Percentiles rank a stretch among this genome's conserved stretches.
Evolutionary conservation across 2,329 filamentous ascomycete species (phyloP).

Genomic region (Teratosphaeria gauchensis): DNA sequence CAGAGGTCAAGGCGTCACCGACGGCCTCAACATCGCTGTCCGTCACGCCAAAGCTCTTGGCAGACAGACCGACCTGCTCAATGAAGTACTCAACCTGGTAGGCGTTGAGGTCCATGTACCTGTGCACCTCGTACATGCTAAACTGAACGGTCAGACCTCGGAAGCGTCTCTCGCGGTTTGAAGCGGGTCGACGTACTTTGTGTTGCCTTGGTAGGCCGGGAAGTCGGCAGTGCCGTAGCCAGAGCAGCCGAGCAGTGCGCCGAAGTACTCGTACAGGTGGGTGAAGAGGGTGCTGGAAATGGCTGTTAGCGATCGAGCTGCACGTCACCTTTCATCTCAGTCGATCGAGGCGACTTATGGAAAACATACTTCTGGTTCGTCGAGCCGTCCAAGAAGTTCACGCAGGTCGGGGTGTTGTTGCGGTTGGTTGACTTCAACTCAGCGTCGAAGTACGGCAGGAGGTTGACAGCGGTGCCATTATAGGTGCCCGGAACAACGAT

Average conservation of each 20-base stretch:
- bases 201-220: conserved; percentile 38
- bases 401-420: conserved; percentile 37
- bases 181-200: conserved; percentile 1
- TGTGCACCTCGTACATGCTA: conserved; percentile 47
- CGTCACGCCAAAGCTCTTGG: conserved; percentile 50
- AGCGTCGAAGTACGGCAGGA: conserved; percentile 53
- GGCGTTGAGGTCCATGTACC: conserved; percentile 46
- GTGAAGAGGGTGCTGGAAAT: conserved; percentile 44
- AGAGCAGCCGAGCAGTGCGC: conserved; percentile 47
- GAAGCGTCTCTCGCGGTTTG: too few species aligned
- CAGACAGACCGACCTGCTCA: conserved; percentile 47
- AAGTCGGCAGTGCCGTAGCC: conserved; percentile 41
- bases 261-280: conserved; percentile 55
- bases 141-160: too few species aligned
- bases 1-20: conserved; percentile 37
- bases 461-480: conserved; percentile 44
- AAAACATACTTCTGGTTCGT: conserved; percentile 22
- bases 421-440: conserved; percentile 45
- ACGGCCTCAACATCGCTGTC: conserved; percentile 42
- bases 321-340: not conserved
- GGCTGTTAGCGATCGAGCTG: not conserved
- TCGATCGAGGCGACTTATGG: not conserved
- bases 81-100: conserved; percentile 51
- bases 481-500: conserved; percentile 44
- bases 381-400: conserved; percentile 55